Conservation (phyloP, 495 filamentous ascomycete genomes). For the Sabuloglossum arenarium region DNA sequence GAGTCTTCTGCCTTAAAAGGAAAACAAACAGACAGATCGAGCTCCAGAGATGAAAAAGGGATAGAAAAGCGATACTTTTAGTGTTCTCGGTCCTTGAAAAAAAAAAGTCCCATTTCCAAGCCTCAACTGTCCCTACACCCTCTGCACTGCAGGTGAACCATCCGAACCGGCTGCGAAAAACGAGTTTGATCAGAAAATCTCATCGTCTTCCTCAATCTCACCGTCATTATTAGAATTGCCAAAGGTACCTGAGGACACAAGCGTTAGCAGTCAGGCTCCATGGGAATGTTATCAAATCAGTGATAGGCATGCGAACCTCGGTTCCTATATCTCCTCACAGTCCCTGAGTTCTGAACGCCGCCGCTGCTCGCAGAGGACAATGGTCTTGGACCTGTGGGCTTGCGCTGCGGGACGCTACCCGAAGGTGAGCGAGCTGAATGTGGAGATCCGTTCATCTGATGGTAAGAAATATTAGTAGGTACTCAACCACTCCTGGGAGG, state of each 20-base stretch:
- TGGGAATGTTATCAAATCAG: background rate
- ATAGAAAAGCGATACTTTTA: no score
- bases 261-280: background rate
- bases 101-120: no score
- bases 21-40: no score
- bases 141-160: background rate
- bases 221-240: background rate
- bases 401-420: conserved; percentile 24
- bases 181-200: background rate
- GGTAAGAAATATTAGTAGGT: background rate
- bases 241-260: background rate
- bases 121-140: no score
- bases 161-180: background rate
- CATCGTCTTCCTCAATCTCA: background rate
- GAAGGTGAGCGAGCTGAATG: conserved; percentile 21
- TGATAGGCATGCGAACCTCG: background rate
- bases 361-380: conserved; percentile 1
- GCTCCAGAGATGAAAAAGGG: no score
- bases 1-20: no score
- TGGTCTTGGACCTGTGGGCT: conserved; percentile 33
- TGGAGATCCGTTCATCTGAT: conserved; percentile 3
- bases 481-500: no score
- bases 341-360: background rate
- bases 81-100: no score
- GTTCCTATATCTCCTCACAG: background rate